These are phyloP conservation scores for Acrocalymma vagum DNA, from an alignment of 2,329 filamentous ascomycete genomes.

Conservation along the genomic window DNA sequence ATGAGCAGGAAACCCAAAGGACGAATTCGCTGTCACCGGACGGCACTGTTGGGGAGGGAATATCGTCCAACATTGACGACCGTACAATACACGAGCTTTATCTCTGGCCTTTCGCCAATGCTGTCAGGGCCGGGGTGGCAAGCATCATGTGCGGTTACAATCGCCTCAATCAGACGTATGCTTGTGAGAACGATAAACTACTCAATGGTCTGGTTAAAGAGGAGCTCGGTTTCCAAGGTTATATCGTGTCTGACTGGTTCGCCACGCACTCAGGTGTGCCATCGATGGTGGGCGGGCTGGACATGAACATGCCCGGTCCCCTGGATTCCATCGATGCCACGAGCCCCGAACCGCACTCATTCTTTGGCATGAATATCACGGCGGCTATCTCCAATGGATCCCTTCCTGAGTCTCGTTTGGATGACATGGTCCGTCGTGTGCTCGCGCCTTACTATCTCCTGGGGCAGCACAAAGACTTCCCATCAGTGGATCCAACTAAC, in stretches of 20 bases:
- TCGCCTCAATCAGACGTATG: conserved; percentile 28
- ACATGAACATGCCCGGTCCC: conserved; percentile 48
- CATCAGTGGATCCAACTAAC: background rate
- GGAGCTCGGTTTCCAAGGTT: conserved; percentile 56
- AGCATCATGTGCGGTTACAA: conserved; percentile 66
- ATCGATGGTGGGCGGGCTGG: conserved; percentile 52
- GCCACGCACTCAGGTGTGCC: conserved; percentile 55
- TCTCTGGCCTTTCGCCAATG: conserved; percentile 69
- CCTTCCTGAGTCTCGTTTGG: conserved; percentile 16
- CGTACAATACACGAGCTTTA: conserved; percentile 71
- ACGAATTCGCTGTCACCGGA: conserved; percentile 3
- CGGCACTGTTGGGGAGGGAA: conserved; percentile 7
- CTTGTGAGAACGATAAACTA: conserved; percentile 39
- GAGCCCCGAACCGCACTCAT: conserved; percentile 24
- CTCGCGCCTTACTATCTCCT: conserved; percentile 10
- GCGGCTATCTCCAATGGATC: conserved; percentile 25
- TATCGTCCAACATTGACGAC: conserved; percentile 63
- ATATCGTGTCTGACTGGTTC: conserved; percentile 49
- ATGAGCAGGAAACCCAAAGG: conserved; percentile 15
- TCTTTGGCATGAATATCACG: conserved; percentile 26
- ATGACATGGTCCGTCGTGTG: conserved; percentile 28
- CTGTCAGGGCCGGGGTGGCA: conserved; percentile 62
- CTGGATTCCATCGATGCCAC: too few relatives aligned
- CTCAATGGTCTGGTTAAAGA: conserved; percentile 58
- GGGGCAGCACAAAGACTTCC: conserved; percentile 4